Conservation (phyloP, 148 eudicot species). For the Vaccinium darrowii region DNA sequence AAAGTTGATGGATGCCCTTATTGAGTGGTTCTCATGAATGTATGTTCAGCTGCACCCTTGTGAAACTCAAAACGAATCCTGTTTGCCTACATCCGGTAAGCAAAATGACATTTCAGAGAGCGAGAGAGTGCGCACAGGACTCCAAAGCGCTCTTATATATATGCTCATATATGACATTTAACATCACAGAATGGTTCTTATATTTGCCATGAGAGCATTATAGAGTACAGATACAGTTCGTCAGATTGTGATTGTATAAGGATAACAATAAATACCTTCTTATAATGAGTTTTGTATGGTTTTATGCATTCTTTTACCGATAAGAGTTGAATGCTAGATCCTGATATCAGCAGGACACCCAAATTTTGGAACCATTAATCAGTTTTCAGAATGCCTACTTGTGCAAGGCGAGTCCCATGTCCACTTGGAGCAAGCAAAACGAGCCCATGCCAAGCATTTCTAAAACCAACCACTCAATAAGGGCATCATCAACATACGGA, state of each 20-base stretch:
- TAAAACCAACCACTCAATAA: constrained; percentile 91
- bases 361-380: background rate
- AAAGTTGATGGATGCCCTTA: too few species aligned
- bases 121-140: background rate
- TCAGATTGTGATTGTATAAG: too few species aligned
- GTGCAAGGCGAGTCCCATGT: constrained; percentile 98
- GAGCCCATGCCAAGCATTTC: constrained; percentile 98
- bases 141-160: background rate
- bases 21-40: constrained; percentile 81
- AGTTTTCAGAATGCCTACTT: constrained; percentile 21
- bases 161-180: background rate
- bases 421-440: constrained; percentile 82
- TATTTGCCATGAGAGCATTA: background rate
- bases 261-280: background rate
- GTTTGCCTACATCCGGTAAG: constrained; percentile 40
- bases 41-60: constrained; percentile 67
- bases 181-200: background rate
- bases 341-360: background rate
- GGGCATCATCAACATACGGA: constrained; percentile 88
- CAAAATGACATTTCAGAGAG: background rate
- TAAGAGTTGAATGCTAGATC: background rate
- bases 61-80: constrained; percentile 74
- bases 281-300: background rate
- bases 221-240: background rate
- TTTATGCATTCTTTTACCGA: too few species aligned